Base-by-base conservation (phyloP, 768 basidiomycete species). In the Russula compacta region DNA sequence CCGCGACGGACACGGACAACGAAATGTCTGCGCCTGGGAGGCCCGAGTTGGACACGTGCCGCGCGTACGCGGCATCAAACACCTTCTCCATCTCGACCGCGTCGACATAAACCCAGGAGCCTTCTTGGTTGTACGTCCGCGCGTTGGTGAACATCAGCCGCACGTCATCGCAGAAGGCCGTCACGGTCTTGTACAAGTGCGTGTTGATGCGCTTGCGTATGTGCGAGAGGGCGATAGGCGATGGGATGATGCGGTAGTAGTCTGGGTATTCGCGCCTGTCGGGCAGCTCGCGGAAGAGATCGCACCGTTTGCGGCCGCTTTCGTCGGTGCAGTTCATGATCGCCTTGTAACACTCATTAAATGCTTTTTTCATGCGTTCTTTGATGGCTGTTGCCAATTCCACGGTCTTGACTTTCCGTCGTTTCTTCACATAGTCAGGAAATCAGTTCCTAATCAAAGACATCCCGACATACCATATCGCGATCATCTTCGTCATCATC, bases 81-180 rank as follows among this genome's bases (percentile, higher is more conserved):
- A 86, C 85, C 70, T 88, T 89, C 74, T 95, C 89, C 89, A 95
- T 92, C 76, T 92, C 90, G 52, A 92, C 89, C 8, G 95, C 94
- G 63, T 95, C 92, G 62, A 89, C 79, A 73, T 94, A 95, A 40
- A 97, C 93, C 89, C 91, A 92, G 0, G 92, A 95, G 1, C 89
- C 92, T 73, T 95, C 92, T 72, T 89, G 86, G 71, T 98, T 98
- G 78, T 92, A 98, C 47, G 84, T 89, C 67, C 89, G 81, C 5
- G 95, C 95, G 68, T 98, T 98, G 72, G 83, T 81, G 73, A 95
- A 98, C 88, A 99, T 94, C 58, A 93, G 80, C 66, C 81, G 81
- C 84, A 87, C 92, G 72, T 95, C 92, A 49, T 83, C 82, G 59
- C 81, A 78, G 75, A 85, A 93, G 59, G 81, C 77, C 38, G 80